Evolutionary conservation across 148 eudicot genomes (phyloP).

Genomic region (Fagopyrum homotropicum): DNA sequence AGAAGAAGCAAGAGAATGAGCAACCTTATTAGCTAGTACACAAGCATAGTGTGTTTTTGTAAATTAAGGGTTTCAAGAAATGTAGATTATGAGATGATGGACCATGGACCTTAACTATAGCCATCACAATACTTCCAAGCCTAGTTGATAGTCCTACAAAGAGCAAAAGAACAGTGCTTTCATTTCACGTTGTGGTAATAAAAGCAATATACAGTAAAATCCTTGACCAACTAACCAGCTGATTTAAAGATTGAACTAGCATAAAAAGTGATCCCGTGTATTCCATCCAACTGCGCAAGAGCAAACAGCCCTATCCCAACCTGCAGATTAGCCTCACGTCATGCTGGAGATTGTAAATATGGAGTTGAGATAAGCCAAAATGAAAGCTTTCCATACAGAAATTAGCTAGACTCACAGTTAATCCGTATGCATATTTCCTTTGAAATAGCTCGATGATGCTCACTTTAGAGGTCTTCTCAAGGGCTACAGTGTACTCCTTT

Average conservation of each 20-base stretch:
- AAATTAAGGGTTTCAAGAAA: background rate
- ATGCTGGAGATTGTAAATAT: background rate
- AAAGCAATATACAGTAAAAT: background rate
- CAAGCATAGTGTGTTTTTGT: background rate
- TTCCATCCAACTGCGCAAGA: slow-evolving; percentile 19
- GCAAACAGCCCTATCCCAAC: slow-evolving; percentile 29
- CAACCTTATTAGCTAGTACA: background rate
- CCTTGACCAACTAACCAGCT: slow-evolving; percentile 24
- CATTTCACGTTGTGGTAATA: background rate
- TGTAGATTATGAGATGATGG: background rate
- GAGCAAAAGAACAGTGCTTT: background rate
- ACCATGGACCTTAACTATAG: background rate
- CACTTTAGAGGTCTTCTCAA: slow-evolving; percentile 21
- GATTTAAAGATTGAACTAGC: slow-evolving; percentile 27
- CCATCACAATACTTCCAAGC: slow-evolving; percentile 21
- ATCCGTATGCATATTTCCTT: slow-evolving; percentile 24
- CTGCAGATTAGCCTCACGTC: slow-evolving; percentile 11
- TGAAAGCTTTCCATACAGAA: background rate
- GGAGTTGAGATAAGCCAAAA: background rate
- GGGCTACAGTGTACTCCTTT: slow-evolving; percentile 23
- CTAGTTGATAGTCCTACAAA: slow-evolving; percentile 23
- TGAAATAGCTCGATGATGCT: slow-evolving; percentile 23
- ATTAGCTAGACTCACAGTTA: slow-evolving; percentile 24
- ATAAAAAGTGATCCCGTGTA: slow-evolving; percentile 24
- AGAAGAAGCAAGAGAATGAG: too few species aligned